Percentiles rank a stretch among this genome's conserved stretches.
phyloP scores from a whole-genome alignment of 257 asterid genomes.

The Nicotiana tomentosiformis region DNA sequence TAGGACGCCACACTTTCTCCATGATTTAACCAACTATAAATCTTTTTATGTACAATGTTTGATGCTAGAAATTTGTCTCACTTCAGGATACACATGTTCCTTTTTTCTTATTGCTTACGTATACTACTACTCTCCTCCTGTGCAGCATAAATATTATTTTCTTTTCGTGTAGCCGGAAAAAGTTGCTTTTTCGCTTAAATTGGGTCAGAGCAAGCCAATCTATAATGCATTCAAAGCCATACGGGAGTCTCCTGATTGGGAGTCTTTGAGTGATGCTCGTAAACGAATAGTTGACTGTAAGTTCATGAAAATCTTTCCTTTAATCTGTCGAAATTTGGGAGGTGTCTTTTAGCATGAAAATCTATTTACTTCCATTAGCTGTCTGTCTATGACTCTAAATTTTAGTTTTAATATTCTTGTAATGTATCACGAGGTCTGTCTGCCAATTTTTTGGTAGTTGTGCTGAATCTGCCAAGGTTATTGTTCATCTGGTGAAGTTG shows the following conservation, averaged over 20 bases:
- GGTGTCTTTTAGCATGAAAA: neutral
- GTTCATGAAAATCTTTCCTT: conserved; percentile 5
- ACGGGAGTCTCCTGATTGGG: conserved; percentile 78
- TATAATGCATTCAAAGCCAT: conserved; percentile 85
- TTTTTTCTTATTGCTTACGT: neutral
- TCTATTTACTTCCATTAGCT: neutral
- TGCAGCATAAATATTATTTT: neutral
- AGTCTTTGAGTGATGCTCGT: conserved; percentile 71
- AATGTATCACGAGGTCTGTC: neutral
- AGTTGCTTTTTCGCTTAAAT: conserved; percentile 78
- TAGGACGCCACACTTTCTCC: neutral
- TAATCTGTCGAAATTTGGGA: neutral
- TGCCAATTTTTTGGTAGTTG: neutral
- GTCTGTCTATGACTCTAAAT: neutral
- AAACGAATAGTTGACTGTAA: conserved; percentile 89
- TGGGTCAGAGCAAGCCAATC: conserved; percentile 91
- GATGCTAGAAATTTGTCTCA: neutral
- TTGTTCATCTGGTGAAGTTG: neutral
- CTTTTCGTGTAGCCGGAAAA: conserved; percentile 65
- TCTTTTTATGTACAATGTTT: neutral
- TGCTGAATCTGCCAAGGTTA: neutral
- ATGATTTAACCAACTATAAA: neutral
- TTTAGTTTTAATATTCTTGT: neutral
- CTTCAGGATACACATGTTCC: neutral
- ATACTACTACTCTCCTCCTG: neutral